A percentile compares a stretch with the other conserved stretches of the same genome.
Conservation (phyloP, 1,139 yeast species). For the Pichia sp. region DNA sequence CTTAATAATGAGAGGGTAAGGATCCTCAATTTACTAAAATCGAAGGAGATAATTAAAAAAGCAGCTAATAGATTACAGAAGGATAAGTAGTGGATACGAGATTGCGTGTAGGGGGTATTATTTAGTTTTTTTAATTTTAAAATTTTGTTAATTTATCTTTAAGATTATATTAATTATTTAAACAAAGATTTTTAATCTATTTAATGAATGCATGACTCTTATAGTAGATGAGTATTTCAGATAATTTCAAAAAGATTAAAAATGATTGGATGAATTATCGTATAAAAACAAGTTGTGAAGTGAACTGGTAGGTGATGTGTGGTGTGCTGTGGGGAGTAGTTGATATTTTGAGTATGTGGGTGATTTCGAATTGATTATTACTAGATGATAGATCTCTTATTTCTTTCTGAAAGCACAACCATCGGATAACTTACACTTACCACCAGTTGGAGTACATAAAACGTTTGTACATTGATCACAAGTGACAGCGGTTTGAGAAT, state of each 20-base stretch:
- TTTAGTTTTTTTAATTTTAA: background rate
- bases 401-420: conserved; percentile 99
- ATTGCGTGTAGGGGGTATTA: background rate
- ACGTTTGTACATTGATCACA: conserved; percentile 98
- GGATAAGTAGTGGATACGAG: background rate
- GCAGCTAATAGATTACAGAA: conserved; percentile 25
- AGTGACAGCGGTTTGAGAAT: conserved; percentile 99
- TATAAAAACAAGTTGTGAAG: background rate
- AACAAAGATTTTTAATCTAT: background rate
- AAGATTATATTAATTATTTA: conserved; percentile 1
- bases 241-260: background rate
- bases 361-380: background rate
- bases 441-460: conserved; percentile 99
- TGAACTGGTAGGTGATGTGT: background rate
- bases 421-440: conserved; percentile 98
- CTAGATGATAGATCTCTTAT: conserved; percentile 38
- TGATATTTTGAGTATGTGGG: background rate
- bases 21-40: conserved; percentile 66
- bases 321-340: background rate
- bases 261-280: background rate
- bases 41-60: conserved; percentile 57
- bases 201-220: background rate
- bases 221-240: background rate
- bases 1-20: conserved; percentile 79
- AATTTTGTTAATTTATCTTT: background rate